These are phyloP conservation scores for Microstegium vimineum DNA, from an alignment of 176 grass and related monocot genomes.

Conservation along the genomic window DNA sequence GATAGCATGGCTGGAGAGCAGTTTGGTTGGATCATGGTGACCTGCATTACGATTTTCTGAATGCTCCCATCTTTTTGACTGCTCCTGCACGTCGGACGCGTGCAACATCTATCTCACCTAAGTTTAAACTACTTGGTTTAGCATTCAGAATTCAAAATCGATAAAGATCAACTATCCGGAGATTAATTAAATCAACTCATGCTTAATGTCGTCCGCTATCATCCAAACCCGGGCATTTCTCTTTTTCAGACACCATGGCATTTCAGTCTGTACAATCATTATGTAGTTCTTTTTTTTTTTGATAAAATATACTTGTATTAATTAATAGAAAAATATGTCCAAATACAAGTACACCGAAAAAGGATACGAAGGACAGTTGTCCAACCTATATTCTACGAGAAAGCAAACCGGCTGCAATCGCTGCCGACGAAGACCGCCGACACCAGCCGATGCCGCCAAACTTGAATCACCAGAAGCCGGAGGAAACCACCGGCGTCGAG, in stretches of 20 bases:
- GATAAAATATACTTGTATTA: too few relatives aligned
- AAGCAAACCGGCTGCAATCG: too few relatives aligned
- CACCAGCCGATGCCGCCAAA: too few relatives aligned
- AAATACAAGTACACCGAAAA: too few relatives aligned
- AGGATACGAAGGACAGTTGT: too few relatives aligned
- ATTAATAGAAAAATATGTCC: too few relatives aligned
- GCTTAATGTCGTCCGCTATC: not conserved
- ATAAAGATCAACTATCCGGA: not conserved
- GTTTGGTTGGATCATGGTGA: constrained; percentile 47
- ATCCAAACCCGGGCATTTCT: not conserved
- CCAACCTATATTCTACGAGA: too few relatives aligned
- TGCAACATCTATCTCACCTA: constrained; percentile 19
- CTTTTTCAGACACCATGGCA: not conserved
- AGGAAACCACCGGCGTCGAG: too few relatives aligned
- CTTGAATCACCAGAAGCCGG: too few relatives aligned
- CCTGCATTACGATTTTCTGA: constrained; percentile 11
- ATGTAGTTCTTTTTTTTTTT: not conserved
- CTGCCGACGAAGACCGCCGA: too few relatives aligned
- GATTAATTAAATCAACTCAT: not conserved
- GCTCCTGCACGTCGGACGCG: not conserved
- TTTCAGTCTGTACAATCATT: not conserved
- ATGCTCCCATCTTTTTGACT: not conserved
- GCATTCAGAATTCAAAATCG: not conserved
- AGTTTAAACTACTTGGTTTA: not conserved
- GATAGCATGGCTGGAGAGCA: not conserved